A percentile compares a stretch with the other conserved stretches of the same genome.
Conservation (phyloP, 352 stramenopile genomes). For the Aphanomyces stellatus region DNA sequence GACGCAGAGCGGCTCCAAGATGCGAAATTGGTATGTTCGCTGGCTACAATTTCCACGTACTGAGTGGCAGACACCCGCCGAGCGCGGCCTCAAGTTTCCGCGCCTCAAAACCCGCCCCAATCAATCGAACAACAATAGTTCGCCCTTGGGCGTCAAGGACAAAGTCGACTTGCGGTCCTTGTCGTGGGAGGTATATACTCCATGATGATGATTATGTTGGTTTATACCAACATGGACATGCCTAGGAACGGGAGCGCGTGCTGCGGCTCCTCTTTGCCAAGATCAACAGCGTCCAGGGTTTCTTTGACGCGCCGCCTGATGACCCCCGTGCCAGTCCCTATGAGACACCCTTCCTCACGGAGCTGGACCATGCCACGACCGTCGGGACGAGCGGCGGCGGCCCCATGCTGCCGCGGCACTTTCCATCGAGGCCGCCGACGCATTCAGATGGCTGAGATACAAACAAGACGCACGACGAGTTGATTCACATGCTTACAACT, state of each 20-base stretch:
- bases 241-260: slow-evolving; percentile 79
- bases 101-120: not conserved
- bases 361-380: not conserved
- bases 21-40: slow-evolving; percentile 38
- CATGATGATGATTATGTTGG: not conserved
- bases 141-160: slow-evolving; percentile 28
- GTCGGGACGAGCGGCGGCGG: too few species aligned
- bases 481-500: slow-evolving; percentile 51
- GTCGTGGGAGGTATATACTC: slow-evolving; percentile 44
- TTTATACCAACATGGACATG: too few species aligned
- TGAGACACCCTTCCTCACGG: slow-evolving; percentile 12
- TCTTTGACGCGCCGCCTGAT: slow-evolving; percentile 1
- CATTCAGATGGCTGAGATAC: not conserved
- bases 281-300: slow-evolving; percentile 81
- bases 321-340: not conserved
- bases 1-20: slow-evolving; percentile 29
- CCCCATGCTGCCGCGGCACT: not conserved
- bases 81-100: slow-evolving; percentile 22
- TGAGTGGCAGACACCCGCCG: slow-evolving; percentile 12
- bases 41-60: too few species aligned
- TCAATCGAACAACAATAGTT: not conserved
- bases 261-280: slow-evolving; percentile 90
- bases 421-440: slow-evolving; percentile 6
- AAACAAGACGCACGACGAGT: too few species aligned
- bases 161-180: slow-evolving; percentile 86